Evolutionary conservation across 257 asterid genomes (phyloP).

Genomic region (Primulina eburnea): DNA sequence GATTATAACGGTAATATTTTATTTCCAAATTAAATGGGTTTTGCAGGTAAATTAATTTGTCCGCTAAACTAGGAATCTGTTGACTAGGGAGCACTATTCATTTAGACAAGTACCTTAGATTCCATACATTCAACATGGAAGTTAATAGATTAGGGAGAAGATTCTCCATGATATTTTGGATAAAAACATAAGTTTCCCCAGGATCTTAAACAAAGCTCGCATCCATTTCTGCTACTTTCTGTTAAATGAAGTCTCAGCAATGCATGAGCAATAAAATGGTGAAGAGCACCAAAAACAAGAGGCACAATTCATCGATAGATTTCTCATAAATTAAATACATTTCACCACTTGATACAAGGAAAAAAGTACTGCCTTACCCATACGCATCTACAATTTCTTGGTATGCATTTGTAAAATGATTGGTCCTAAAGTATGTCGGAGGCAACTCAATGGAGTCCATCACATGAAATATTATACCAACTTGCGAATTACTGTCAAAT

Average conservation of each 20-base stretch:
- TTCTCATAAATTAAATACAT: conserved; percentile 9
- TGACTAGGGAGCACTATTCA: neutral
- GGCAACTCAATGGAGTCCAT: conserved; percentile 86
- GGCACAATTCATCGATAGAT: neutral
- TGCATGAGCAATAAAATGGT: neutral
- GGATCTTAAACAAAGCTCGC: neutral
- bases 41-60: neutral
- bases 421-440: conserved; percentile 90
- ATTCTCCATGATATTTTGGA: neutral
- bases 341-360: conserved; percentile 6
- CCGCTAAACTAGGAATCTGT: neutral
- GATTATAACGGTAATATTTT: too few species aligned
- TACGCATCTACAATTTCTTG: conserved; percentile 99
- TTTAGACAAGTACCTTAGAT: neutral
- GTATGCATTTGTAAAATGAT: conserved; percentile 71
- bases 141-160: neutral
- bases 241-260: neutral
- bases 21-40: neutral
- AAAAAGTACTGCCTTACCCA: conserved; percentile 58
- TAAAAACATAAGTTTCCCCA: neutral
- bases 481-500: conserved; percentile 88
- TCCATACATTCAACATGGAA: neutral
- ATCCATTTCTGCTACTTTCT: neutral
- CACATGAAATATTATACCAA: conserved; percentile 86
- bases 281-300: neutral